Evolutionary conservation across 441 rosid species (phyloP).

Genomic region (Adansonia rubrostipa): DNA sequence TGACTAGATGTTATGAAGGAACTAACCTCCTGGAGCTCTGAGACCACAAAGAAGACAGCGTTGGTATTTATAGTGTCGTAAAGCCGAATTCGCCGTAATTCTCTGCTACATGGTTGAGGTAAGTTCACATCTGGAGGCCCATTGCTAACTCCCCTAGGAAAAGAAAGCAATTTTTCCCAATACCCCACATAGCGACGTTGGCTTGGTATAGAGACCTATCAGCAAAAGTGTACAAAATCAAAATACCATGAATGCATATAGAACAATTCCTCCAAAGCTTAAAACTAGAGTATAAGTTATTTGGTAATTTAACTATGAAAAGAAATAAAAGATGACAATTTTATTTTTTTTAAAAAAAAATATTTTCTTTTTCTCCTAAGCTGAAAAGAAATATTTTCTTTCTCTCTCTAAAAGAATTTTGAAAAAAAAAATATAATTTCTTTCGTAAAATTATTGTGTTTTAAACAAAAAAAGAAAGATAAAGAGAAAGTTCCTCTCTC

Average conservation of each 20-base stretch:
- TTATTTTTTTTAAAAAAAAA: too few species aligned
- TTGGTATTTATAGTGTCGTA: conserved; percentile 69
- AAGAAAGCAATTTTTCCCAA: conserved; percentile 58
- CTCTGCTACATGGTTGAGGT: conserved; percentile 66
- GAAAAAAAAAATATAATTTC: too few species aligned
- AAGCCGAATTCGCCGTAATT: conserved; percentile 72
- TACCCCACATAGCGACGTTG: conserved; percentile 86
- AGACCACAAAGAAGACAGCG: conserved; percentile 79
- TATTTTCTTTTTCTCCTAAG: too few species aligned
- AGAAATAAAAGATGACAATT: too few species aligned
- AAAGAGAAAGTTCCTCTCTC: too few species aligned
- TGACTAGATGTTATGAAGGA: not conserved
- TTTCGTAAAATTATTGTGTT: too few species aligned
- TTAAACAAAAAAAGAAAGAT: too few species aligned
- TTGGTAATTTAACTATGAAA: too few species aligned
- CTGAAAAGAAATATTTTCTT: too few species aligned
- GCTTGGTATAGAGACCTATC: conserved; percentile 92
- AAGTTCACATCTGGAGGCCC: conserved; percentile 60
- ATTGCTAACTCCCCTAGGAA: conserved; percentile 41
- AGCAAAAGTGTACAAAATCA: conserved; percentile 9
- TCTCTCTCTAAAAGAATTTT: too few species aligned
- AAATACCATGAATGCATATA: not conserved
- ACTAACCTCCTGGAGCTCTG: conserved; percentile 79
- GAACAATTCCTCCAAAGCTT: not conserved
- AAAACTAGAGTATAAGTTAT: too few species aligned